Conservation (phyloP, 1,284 basidiomycete species). For the Coniferiporia weirii region DNA sequence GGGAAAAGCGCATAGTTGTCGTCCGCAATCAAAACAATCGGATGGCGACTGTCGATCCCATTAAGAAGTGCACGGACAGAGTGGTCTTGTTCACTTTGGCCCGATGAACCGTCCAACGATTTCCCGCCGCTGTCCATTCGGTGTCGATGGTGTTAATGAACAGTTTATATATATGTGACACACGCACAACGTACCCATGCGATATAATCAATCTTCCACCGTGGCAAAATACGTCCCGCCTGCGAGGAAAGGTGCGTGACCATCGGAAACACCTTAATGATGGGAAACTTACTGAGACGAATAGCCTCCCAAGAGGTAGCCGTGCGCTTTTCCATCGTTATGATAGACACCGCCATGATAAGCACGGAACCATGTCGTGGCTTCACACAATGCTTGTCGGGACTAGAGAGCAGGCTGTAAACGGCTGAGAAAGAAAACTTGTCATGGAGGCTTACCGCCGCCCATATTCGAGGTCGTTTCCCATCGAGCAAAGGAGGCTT, state of each 20-base stretch:
- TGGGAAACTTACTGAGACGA: slow-evolving; percentile 46
- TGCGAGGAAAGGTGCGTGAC: slow-evolving; percentile 27
- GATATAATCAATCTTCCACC: slow-evolving; percentile 68
- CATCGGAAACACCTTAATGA: background rate
- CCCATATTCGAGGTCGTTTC: slow-evolving; percentile 32
- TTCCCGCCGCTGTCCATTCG: slow-evolving; percentile 46
- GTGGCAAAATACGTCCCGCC: slow-evolving; percentile 61
- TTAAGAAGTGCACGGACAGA: slow-evolving; percentile 63
- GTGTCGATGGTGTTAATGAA: slow-evolving; percentile 1
- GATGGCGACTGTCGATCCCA: slow-evolving; percentile 44
- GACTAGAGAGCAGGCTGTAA: slow-evolving; percentile 39
- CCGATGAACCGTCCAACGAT: slow-evolving; percentile 46
- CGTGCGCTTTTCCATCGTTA: slow-evolving; percentile 53
- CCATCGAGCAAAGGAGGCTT: slow-evolving; percentile 20
- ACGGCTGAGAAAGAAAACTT: no score
- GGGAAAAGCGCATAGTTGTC: slow-evolving; percentile 69
- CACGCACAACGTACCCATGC: slow-evolving; percentile 53
- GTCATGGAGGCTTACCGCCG: slow-evolving; percentile 27
- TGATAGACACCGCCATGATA: slow-evolving; percentile 77
- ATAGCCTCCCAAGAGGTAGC: slow-evolving; percentile 68
- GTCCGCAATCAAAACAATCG: slow-evolving; percentile 64
- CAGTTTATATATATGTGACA: background rate
- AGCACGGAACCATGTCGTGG: slow-evolving; percentile 65
- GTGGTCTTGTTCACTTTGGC: slow-evolving; percentile 60
- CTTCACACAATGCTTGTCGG: slow-evolving; percentile 76